Evolutionary conservation across 2,329 filamentous ascomycete species (phyloP).

Genomic region (Hypoxylon sp.): DNA sequence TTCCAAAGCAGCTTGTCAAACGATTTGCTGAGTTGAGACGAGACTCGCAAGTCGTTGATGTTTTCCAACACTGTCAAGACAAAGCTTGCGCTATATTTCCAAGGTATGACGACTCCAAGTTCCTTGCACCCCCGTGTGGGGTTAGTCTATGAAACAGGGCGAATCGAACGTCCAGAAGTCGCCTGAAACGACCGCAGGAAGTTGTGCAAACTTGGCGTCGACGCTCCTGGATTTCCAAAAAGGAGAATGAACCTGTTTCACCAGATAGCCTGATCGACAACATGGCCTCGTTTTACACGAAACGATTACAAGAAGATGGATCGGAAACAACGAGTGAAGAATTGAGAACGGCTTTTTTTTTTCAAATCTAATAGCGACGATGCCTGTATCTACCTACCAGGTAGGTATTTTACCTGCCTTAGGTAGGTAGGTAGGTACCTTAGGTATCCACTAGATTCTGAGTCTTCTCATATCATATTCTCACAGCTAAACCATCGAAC

Average conservation of each 20-base stretch:
- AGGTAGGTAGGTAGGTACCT: too few relatives aligned
- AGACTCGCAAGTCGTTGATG: background rate
- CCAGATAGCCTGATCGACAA: conserved; percentile 31
- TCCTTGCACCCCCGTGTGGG: background rate
- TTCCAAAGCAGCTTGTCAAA: background rate
- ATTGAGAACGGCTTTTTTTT: background rate
- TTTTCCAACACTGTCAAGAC: background rate
- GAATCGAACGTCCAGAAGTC: conserved; percentile 1
- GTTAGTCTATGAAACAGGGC: background rate
- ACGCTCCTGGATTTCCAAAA: conserved; percentile 12
- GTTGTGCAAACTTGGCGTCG: conserved; percentile 22
- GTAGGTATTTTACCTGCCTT: too few relatives aligned
- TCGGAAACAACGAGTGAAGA: background rate
- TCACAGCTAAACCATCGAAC: background rate
- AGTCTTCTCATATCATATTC: background rate
- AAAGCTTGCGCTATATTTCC: conserved; percentile 3
- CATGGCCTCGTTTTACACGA: conserved; percentile 28
- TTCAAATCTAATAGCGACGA: background rate
- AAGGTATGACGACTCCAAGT: background rate
- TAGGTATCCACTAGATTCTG: background rate
- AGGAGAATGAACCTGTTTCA: conserved; percentile 23
- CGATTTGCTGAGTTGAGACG: background rate
- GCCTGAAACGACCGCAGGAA: conserved; percentile 21
- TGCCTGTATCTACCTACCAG: background rate
- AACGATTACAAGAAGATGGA: background rate